Conservation (phyloP, 1,284 basidiomycete species). For the Thecaphora frezii region DNA sequence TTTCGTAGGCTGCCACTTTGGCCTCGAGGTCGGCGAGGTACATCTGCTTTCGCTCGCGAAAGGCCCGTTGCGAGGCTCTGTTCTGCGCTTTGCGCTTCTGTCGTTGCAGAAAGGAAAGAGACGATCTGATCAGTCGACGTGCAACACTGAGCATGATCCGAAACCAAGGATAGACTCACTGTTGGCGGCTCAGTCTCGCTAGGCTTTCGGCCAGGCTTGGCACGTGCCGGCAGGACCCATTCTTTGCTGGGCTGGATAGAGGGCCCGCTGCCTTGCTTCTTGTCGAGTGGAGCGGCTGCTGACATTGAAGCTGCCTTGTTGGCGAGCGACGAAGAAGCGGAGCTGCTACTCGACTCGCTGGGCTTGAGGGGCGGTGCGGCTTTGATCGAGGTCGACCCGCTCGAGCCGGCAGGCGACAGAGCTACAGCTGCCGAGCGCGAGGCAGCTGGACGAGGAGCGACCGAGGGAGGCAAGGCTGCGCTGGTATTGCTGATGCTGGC, state of each 20-base stretch:
- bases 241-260: conserved; percentile 50
- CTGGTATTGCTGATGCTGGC: conserved; percentile 1
- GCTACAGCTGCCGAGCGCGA: no score
- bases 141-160: no score
- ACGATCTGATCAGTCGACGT: not conserved
- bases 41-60: conserved; percentile 49
- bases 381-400: no score
- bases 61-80: conserved; percentile 50
- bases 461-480: no score
- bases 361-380: no score
- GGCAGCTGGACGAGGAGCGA: no score
- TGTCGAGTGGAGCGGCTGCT: not conserved
- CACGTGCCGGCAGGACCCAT: conserved; percentile 56
- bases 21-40: conserved; percentile 47
- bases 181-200: conserved; percentile 52
- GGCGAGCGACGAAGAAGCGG: not conserved
- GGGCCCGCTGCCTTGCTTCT: conserved; percentile 22
- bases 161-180: no score
- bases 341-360: conserved; percentile 3
- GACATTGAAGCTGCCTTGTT: not conserved
- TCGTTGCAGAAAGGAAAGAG: not conserved
- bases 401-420: no score
- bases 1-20: conserved; percentile 53
- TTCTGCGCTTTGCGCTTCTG: conserved; percentile 56
- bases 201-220: conserved; percentile 58